Base-by-base conservation (phyloP, 345 rosid species). In the Durio zibethinus region DNA sequence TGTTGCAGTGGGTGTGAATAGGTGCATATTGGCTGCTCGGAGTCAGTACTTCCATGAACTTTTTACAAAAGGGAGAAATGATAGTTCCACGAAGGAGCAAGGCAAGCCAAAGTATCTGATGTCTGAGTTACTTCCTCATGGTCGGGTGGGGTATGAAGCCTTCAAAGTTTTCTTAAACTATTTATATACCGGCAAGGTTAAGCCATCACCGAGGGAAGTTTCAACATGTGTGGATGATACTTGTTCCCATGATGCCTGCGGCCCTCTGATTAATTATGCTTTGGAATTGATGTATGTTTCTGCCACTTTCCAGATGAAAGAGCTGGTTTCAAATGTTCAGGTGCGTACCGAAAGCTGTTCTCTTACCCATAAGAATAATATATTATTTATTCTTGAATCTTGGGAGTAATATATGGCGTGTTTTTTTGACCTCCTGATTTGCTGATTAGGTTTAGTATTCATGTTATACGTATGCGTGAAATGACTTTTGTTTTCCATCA, bases 211-310 rank as follows among this genome's bases (percentile, higher is more conserved):
- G 1, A 60, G 9, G 40, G 88, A 79, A 15, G 89, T 88, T n/a
- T 85, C 87, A 2, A 82, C 82, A 0, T 88, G 91, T 59, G 87
- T 86, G 40, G 88, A 88, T 27, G 40, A 36, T 23, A 42, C 11
- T 15, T 88, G 91, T 65, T 36, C 8, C 0, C 91, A 88, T 59
- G 77, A 73, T 36, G 89, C 87, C 11, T 88, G 89, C 42, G 82
- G 80, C 25, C 91, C 91, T 73, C 85, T 84, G 1, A 64, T 88
- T 16, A 75, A 75, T 68, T 88, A 78, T 78, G 79, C 80, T 1
- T 71, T 88, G 45, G 87, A 88, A 52, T 78, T 88, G 85, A 75
- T 86, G 85, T 80, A 83, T 77, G 87, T 82, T 14, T 86, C 88
- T 0, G 79, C 88, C 40, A 79, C 83, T 18, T 88, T 88, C 76